Evolutionary conservation across 2,329 filamentous ascomycete genomes (phyloP).

Genomic region (Ustilaginoidea virens): DNA sequence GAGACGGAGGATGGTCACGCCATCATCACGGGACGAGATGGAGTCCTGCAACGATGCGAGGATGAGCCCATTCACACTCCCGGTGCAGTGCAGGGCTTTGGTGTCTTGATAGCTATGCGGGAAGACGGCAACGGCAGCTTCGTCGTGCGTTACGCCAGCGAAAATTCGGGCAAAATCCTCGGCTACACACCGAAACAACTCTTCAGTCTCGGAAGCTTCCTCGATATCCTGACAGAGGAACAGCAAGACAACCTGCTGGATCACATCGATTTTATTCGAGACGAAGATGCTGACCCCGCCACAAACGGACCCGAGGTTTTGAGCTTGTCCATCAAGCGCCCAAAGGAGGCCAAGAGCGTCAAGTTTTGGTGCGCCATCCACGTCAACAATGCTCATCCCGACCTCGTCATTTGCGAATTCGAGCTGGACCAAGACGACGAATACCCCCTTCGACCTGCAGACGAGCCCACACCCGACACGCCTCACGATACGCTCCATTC

Average conservation of each 20-base stretch:
- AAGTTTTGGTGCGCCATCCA: slow-evolving; percentile 87
- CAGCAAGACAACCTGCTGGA: slow-evolving; percentile 73
- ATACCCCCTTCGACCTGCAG: slow-evolving; percentile 49
- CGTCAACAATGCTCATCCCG: slow-evolving; percentile 49
- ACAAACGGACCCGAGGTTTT: slow-evolving; percentile 77
- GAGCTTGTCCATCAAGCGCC: slow-evolving; percentile 53
- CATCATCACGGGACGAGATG: slow-evolving; percentile 66
- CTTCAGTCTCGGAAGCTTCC: slow-evolving; percentile 60
- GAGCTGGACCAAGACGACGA: slow-evolving; percentile 65
- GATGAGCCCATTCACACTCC: slow-evolving; percentile 86
- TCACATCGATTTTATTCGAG: slow-evolving; percentile 75
- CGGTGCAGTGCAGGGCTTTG: slow-evolving; percentile 68
- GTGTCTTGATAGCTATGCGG: slow-evolving; percentile 57
- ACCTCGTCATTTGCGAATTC: slow-evolving; percentile 74
- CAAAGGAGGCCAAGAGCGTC: slow-evolving; percentile 32
- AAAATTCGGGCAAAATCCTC: slow-evolving; percentile 62
- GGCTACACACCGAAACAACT: slow-evolving; percentile 65
- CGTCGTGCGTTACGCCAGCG: slow-evolving; percentile 58
- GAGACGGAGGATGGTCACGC: slow-evolving; percentile 65
- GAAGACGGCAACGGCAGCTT: slow-evolving; percentile 55
- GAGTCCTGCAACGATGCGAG: slow-evolving; percentile 64
- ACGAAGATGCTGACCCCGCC: slow-evolving; percentile 62
- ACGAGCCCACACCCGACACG: slow-evolving; percentile 41
- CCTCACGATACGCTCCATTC: slow-evolving; percentile 62
- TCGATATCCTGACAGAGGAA: slow-evolving; percentile 72